Percentiles rank a stretch among this genome's conserved stretches.
Evolutionary conservation across 148 eudicot genomes (phyloP).

Genomic region (Hydrangea macrophylla): DNA sequence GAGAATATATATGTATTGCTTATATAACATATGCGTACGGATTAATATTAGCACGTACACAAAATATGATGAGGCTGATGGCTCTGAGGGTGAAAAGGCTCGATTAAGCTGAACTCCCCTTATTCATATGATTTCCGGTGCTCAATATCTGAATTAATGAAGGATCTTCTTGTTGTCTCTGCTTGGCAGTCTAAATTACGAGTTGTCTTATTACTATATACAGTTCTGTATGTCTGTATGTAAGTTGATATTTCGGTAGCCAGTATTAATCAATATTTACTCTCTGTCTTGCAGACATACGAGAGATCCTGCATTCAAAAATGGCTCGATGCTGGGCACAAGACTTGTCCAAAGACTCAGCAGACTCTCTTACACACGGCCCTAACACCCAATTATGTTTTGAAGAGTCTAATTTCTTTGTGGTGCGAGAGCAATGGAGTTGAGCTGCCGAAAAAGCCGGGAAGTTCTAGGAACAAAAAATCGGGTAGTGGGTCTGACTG

Average conservation of each 20-base stretch:
- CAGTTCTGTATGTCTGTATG: background rate
- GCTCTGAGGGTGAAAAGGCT: constrained; percentile 45
- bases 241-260: too few species aligned
- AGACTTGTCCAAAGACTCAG: constrained; percentile 87
- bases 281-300: constrained; percentile 55
- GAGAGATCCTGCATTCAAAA: constrained; percentile 86
- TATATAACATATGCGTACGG: too few species aligned
- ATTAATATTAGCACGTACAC: too few species aligned
- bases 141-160: constrained; percentile 92
- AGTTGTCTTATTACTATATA: background rate
- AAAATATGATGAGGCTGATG: constrained; percentile 51
- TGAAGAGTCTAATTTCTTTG: constrained; percentile 75
- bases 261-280: background rate
- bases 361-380: constrained; percentile 77
- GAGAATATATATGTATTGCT: too few species aligned
- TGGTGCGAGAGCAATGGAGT: constrained; percentile 94
- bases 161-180: constrained; percentile 90
- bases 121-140: constrained; percentile 87
- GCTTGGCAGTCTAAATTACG: constrained; percentile 52
- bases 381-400: constrained; percentile 79
- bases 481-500: constrained; percentile 61
- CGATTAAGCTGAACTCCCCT: constrained; percentile 78
- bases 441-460: constrained; percentile 66
- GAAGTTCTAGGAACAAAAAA: constrained; percentile 36
- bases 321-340: constrained; percentile 90